phyloP scores from a whole-genome alignment of 2,329 filamentous ascomycete genomes.

The Diaporthe helianthi region DNA sequence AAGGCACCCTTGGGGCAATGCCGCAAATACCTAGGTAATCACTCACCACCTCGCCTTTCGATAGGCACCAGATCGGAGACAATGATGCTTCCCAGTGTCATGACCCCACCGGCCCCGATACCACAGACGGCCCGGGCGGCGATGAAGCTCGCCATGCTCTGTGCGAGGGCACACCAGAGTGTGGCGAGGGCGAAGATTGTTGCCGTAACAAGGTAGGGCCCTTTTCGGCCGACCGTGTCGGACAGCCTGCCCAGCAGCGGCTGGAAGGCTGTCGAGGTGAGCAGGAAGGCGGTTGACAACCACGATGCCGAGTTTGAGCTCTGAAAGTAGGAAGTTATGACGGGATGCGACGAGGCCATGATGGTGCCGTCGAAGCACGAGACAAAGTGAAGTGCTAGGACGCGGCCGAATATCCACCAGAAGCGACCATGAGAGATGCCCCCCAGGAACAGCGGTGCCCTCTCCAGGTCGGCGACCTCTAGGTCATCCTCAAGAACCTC shows the following conservation, averaged over 20 bases:
- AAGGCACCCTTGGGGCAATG: no score
- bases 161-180: constrained; percentile 72
- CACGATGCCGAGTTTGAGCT: constrained; percentile 82
- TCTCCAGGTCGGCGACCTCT: neutral
- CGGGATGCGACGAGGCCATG: constrained; percentile 82
- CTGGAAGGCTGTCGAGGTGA: constrained; percentile 79
- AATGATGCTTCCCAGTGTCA: constrained; percentile 74
- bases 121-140: constrained; percentile 74
- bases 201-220: constrained; percentile 70
- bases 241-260: constrained; percentile 77
- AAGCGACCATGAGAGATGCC: constrained; percentile 59
- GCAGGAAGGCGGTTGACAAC: constrained; percentile 79
- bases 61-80: constrained; percentile 78
- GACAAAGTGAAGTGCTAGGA: constrained; percentile 65
- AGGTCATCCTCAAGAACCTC: constrained; percentile 27
- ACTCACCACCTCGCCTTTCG: constrained; percentile 54
- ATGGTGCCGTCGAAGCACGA: constrained; percentile 77
- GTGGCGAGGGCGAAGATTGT: constrained; percentile 70
- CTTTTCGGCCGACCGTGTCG: constrained; percentile 74
- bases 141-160: constrained; percentile 73
- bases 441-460: constrained; percentile 47
- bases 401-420: constrained; percentile 67
- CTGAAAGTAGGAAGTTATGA: constrained; percentile 79
- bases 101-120: constrained; percentile 74
- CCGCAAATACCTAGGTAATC: no score